Evolutionary conservation across 2,329 filamentous ascomycete genomes (phyloP).

Genomic region (Aspergillus viridinutans): DNA sequence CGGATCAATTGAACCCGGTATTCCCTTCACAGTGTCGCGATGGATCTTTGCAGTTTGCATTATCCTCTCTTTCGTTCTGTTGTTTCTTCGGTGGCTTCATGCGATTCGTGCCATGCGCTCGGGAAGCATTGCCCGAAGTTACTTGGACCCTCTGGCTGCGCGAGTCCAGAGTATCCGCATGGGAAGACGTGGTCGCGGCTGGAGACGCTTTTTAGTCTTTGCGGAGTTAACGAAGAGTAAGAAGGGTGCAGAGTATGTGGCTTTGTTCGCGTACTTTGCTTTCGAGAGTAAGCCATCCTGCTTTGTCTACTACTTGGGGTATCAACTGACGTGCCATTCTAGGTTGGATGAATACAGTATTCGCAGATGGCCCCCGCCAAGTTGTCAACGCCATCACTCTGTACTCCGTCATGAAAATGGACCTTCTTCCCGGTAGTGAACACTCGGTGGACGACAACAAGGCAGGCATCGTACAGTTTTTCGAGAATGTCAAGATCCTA

Average conservation of each 20-base stretch:
- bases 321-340: slow-evolving; percentile 17
- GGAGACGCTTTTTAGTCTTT: slow-evolving; percentile 87
- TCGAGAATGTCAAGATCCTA: slow-evolving; percentile 71
- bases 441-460: slow-evolving; percentile 54
- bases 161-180: slow-evolving; percentile 78
- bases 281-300: slow-evolving; percentile 51
- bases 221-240: slow-evolving; percentile 85
- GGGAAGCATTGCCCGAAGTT: slow-evolving; percentile 85
- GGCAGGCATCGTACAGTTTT: slow-evolving; percentile 69
- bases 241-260: slow-evolving; percentile 85
- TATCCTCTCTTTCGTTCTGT: slow-evolving; percentile 79
- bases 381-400: slow-evolving; percentile 86
- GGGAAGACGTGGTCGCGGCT: slow-evolving; percentile 67
- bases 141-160: slow-evolving; percentile 81
- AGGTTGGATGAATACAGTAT: slow-evolving; percentile 83
- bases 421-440: slow-evolving; percentile 61
- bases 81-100: slow-evolving; percentile 73
- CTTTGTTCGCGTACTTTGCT: slow-evolving; percentile 85
- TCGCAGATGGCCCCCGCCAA: slow-evolving; percentile 89
- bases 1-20: slow-evolving; percentile 71
- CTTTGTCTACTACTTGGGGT: background rate
- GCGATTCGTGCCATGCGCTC: slow-evolving; percentile 76
- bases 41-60: slow-evolving; percentile 96
- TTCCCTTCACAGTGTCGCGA: slow-evolving; percentile 74
- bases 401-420: slow-evolving; percentile 73